phyloP scores from a whole-genome alignment of 768 basidiomycete genomes.

The Cyclocybe cylindracea region DNA sequence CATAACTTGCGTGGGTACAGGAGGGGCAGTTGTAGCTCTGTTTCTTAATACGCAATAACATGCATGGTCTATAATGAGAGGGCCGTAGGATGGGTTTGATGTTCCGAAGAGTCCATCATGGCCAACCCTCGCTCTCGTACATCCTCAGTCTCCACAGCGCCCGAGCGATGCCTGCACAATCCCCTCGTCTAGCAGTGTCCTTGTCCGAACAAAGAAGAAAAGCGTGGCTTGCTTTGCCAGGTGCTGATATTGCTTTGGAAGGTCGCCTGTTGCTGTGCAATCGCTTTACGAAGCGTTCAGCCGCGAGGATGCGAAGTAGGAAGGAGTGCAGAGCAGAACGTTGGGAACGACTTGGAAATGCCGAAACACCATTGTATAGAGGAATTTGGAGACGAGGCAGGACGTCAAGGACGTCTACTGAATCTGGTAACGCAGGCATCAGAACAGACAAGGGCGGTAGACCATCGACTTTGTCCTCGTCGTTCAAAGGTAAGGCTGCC shows the following conservation, averaged over 20 bases:
- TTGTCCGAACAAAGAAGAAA: constrained; percentile 62
- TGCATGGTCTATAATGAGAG: not conserved
- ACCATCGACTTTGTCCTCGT: constrained; percentile 18
- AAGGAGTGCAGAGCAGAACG: constrained; percentile 57
- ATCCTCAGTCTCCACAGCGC: constrained; percentile 81
- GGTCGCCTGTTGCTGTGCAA: constrained; percentile 5
- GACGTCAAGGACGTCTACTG: constrained; percentile 13
- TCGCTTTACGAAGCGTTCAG: constrained; percentile 40
- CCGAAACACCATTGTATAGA: constrained; percentile 62
- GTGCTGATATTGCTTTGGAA: not conserved
- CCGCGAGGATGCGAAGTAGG: constrained; percentile 46
- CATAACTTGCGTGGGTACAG: constrained; percentile 35
- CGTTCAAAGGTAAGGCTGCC: constrained; percentile 31
- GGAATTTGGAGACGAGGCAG: constrained; percentile 46
- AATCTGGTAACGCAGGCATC: constrained; percentile 11
- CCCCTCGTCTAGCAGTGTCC: constrained; percentile 50
- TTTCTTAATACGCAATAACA: not conserved
- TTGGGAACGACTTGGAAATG: constrained; percentile 65
- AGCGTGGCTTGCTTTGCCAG: constrained; percentile 60
- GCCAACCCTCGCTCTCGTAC: constrained; percentile 67
- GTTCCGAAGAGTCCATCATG: constrained; percentile 19
- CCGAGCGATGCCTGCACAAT: constrained; percentile 63
- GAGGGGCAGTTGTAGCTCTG: constrained; percentile 5
- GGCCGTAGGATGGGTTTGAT: no score
- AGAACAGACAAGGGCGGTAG: constrained; percentile 33